Conservation (phyloP, 2,329 filamentous ascomycete species). For the Penicillium sumatraense region DNA sequence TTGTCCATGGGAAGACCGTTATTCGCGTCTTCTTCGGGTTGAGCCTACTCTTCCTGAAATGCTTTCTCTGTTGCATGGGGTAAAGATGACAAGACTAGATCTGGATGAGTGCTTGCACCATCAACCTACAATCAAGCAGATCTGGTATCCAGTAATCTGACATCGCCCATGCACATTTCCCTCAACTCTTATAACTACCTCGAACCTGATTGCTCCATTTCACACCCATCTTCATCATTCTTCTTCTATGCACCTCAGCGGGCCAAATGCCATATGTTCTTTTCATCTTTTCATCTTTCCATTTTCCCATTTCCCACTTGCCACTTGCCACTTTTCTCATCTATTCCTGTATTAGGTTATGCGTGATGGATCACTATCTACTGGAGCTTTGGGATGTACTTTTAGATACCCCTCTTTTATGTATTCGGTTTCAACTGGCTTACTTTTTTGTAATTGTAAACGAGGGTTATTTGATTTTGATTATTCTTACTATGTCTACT, state of each 20-base stretch:
- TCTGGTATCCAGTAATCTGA: too few species aligned
- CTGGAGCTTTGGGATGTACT: slow-evolving; percentile 22
- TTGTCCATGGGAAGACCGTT: too few species aligned
- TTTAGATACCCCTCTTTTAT: slow-evolving; percentile 9
- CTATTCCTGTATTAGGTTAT: slow-evolving; percentile 10
- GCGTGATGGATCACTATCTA: slow-evolving; percentile 12
- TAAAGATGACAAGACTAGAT: too few species aligned
- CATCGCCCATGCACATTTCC: too few species aligned
- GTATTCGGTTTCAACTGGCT: background rate
- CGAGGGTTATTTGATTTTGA: too few species aligned
- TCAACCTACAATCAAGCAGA: too few species aligned
- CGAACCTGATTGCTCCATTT: too few species aligned
- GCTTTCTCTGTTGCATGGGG: too few species aligned
- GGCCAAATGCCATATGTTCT: slow-evolving; percentile 6
- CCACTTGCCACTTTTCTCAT: too few species aligned
- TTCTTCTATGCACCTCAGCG: background rate
- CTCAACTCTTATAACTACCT: too few species aligned
- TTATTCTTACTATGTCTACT: background rate
- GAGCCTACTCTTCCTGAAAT: too few species aligned
- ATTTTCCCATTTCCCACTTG: background rate
- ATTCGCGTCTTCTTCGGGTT: background rate
- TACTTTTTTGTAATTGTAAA: background rate
- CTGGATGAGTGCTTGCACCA: too few species aligned
- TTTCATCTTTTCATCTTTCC: background rate
- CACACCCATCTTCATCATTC: background rate